Conservation (phyloP, 192 early-diverging fungal genomes). For the Linnemannia exigua region DNA sequence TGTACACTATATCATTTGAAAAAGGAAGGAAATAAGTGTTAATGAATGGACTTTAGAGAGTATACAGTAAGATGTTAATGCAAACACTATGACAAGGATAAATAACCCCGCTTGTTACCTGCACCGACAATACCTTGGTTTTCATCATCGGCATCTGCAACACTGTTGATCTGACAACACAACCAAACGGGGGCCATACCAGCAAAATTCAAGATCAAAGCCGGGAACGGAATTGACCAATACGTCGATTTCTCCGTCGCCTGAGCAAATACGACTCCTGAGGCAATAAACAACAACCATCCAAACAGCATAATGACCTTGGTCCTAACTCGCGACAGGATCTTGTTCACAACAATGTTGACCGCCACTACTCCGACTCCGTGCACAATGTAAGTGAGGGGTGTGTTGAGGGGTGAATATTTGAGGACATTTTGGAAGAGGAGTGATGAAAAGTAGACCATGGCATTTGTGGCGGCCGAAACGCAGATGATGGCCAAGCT, state of each 20-base stretch:
- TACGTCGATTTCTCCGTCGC: background rate
- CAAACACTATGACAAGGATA: background rate
- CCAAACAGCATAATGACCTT: slow-evolving; percentile 20
- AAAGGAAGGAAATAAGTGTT: background rate
- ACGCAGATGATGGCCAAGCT: slow-evolving; percentile 4
- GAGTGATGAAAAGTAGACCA: slow-evolving; percentile 11
- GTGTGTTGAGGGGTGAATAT: background rate
- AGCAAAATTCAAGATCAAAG: slow-evolving; percentile 5
- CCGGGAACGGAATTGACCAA: slow-evolving; percentile 15
- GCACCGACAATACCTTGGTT: slow-evolving; percentile 19
- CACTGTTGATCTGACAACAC: slow-evolving; percentile 14
- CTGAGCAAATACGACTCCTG: background rate
- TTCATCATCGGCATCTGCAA: slow-evolving; percentile 18
- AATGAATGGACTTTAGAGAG: no score
- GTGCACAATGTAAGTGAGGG: slow-evolving; percentile 3
- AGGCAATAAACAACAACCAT: slow-evolving; percentile 8
- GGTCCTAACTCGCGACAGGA: background rate
- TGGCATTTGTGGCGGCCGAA: slow-evolving; percentile 15
- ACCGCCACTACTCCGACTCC: slow-evolving; percentile 4
- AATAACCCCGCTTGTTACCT: background rate
- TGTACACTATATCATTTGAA: slow-evolving; percentile 46
- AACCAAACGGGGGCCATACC: slow-evolving; percentile 20
- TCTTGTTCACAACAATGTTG: background rate
- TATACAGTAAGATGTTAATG: no score
- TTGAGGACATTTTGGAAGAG: slow-evolving; percentile 13